Conservation (phyloP, 2,329 filamentous ascomycete genomes). For the Trichoderma semiorbis region DNA sequence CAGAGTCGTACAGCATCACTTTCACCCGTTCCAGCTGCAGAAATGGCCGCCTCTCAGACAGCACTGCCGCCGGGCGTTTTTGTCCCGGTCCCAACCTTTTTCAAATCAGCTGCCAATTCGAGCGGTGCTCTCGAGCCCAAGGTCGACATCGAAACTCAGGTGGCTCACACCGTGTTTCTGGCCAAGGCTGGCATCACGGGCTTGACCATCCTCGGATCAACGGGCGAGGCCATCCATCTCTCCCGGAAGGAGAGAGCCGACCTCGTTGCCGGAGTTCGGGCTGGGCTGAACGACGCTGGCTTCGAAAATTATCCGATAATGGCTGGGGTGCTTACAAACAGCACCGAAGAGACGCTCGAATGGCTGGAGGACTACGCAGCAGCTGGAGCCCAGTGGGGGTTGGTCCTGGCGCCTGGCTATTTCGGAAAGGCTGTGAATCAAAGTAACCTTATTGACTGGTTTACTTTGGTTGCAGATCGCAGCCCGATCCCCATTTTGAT, state of each 20-base stretch:
- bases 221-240: conserved; percentile 62
- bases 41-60: neutral
- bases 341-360: conserved; percentile 58
- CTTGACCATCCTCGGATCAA: conserved; percentile 60
- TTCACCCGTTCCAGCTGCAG: neutral
- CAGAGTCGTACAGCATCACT: neutral
- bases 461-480: conserved; percentile 53
- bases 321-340: conserved; percentile 58
- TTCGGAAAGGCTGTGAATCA: conserved; percentile 54
- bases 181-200: conserved; percentile 58
- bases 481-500: conserved; percentile 57
- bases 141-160: conserved; percentile 57
- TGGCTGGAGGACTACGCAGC: conserved; percentile 53
- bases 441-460: conserved; percentile 56
- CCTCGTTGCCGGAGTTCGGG: conserved; percentile 53
- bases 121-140: conserved; percentile 45
- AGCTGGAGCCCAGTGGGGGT: conserved; percentile 57
- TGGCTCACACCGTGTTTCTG: conserved; percentile 56
- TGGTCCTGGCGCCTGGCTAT: conserved; percentile 58
- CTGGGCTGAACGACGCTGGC: conserved; percentile 52
- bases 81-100: conserved; percentile 63
- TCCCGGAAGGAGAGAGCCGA: conserved; percentile 53
- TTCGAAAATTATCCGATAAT: conserved; percentile 59
- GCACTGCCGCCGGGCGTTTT: conserved; percentile 52
- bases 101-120: conserved; percentile 42